phyloP scores from a whole-genome alignment of 805 yeast species.

The Sungouiella blattae region DNA sequence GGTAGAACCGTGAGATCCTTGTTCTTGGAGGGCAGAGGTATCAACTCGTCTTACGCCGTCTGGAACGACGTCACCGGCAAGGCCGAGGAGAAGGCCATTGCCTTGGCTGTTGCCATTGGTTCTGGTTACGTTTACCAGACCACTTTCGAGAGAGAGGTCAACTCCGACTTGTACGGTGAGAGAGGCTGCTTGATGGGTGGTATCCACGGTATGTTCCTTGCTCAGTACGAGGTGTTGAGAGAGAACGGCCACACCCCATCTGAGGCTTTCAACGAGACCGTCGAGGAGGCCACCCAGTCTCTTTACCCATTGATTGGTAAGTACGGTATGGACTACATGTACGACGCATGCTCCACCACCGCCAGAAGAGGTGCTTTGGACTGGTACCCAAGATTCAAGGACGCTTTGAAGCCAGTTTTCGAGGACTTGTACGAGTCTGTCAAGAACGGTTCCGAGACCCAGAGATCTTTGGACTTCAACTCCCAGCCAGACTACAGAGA shows the following conservation, averaged over 20 bases:
- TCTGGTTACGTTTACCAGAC: conserved; percentile 99
- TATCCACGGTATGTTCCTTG: conserved; percentile 99
- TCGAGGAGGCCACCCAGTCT: conserved; percentile 99
- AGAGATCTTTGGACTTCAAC: conserved; percentile 98
- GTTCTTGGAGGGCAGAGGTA: conserved; percentile 99
- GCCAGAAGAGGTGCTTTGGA: conserved; percentile 99
- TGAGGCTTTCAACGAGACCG: conserved; percentile 99
- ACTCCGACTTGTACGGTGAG: conserved; percentile 99
- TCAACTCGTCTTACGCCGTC: conserved; percentile 98
- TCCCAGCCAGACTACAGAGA: conserved; percentile 97
- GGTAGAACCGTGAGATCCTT: conserved; percentile 99
- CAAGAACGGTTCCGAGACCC: conserved; percentile 94
- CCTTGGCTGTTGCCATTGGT: conserved; percentile 98
- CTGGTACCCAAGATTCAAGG: conserved; percentile 99
- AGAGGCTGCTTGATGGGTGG: conserved; percentile 99
- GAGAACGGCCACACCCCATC: conserved; percentile 99
- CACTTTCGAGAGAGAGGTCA: conserved; percentile 98
- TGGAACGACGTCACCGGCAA: conserved; percentile 99
- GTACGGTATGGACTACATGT: conserved; percentile 99
- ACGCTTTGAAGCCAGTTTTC: conserved; percentile 98
- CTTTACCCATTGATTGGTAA: conserved; percentile 98
- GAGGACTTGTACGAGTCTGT: conserved; percentile 92
- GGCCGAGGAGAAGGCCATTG: conserved; percentile 98
- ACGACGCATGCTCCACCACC: conserved; percentile 99
- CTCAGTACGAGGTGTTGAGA: conserved; percentile 99